phyloP scores from a whole-genome alignment of 2,329 filamentous ascomycete genomes.

The Purpureocillium lavendulum region DNA sequence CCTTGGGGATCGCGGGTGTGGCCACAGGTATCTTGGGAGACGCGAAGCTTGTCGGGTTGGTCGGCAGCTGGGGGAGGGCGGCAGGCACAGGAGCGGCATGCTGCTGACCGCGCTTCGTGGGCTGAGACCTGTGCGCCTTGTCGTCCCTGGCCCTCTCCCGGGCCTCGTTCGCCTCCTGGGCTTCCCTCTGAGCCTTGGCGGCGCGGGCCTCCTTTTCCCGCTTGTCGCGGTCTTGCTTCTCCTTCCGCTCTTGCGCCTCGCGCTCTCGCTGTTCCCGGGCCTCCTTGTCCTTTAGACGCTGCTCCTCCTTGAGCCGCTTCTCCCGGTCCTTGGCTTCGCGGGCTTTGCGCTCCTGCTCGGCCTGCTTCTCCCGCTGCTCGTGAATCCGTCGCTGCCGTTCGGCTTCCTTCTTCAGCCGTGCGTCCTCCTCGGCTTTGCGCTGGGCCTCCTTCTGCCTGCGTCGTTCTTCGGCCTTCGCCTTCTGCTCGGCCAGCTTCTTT shows the following conservation, averaged over 20 bases:
- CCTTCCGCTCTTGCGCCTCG: constrained; percentile 56
- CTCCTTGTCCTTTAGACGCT: constrained; percentile 72
- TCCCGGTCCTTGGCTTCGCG: constrained; percentile 58
- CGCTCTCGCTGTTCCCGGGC: constrained; percentile 61
- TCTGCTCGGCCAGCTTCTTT: constrained; percentile 72
- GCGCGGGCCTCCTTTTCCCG: constrained; percentile 49
- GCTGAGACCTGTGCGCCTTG: constrained; percentile 17
- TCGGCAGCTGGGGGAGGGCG: constrained; percentile 50
- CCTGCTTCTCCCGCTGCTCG: constrained; percentile 79
- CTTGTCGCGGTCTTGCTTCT: constrained; percentile 55
- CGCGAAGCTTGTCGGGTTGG: constrained; percentile 48
- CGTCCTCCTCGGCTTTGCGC: constrained; percentile 84
- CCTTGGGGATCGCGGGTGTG: constrained; percentile 76
- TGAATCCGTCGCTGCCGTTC: constrained; percentile 72
- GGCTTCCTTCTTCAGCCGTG: constrained; percentile 73
- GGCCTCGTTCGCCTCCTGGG: constrained; percentile 37
- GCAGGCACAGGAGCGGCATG: constrained; percentile 35
- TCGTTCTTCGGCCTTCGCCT: constrained; percentile 78
- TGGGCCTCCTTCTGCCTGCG: constrained; percentile 85
- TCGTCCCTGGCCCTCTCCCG: constrained; percentile 64
- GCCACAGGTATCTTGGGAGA: constrained; percentile 76
- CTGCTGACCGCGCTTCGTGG: constrained; percentile 19
- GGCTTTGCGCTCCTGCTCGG: constrained; percentile 74
- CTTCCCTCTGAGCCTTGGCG: constrained; percentile 52
- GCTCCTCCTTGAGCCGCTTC: constrained; percentile 78